phyloP scores from a whole-genome alignment of 31 red algal species.

The Asparagopsis taxiformis region DNA sequence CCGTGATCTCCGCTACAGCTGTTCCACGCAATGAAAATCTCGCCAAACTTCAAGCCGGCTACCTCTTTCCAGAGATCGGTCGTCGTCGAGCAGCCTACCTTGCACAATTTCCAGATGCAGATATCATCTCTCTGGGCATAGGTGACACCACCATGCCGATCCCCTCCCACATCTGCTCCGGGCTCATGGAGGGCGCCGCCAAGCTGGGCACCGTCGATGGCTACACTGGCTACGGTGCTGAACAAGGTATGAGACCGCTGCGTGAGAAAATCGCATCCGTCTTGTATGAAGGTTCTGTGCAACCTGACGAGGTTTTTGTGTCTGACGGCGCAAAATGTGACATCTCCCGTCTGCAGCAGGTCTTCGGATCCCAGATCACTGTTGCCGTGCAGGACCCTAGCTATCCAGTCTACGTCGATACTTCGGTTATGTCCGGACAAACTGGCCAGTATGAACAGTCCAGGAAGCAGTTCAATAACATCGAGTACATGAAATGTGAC shows the following conservation, averaged over 20 bases:
- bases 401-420: constrained; percentile 99
- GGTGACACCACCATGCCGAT: constrained; percentile 97
- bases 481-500: constrained; percentile 88
- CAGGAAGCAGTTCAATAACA: constrained; percentile 66
- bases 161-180: constrained; percentile 71
- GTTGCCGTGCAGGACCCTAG: constrained; percentile 95
- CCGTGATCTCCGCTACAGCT: not conserved
- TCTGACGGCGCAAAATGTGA: constrained; percentile 98
- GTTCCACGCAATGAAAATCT: constrained; percentile 90
- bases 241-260: constrained; percentile 70
- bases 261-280: constrained; percentile 72
- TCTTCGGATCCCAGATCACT: constrained; percentile 75
- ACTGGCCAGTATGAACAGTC: constrained; percentile 54
- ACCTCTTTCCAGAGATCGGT: constrained; percentile 98
- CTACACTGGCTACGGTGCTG: constrained; percentile 93
- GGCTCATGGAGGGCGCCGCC: constrained; percentile 59
- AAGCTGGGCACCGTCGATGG: constrained; percentile 75
- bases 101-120: constrained; percentile 68
- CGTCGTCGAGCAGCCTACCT: constrained; percentile 76
- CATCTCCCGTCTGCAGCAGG: constrained; percentile 81
- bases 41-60: constrained; percentile 90
- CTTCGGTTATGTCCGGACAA: constrained; percentile 89
- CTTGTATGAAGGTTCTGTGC: constrained; percentile 65
- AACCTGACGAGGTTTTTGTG: constrained; percentile 92
- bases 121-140: constrained; percentile 88